A percentile compares a stretch with the other conserved stretches of the same genome.
Evolutionary conservation across 257 asterid genomes (phyloP).

Genomic region (Ocimum tenuiflorum): DNA sequence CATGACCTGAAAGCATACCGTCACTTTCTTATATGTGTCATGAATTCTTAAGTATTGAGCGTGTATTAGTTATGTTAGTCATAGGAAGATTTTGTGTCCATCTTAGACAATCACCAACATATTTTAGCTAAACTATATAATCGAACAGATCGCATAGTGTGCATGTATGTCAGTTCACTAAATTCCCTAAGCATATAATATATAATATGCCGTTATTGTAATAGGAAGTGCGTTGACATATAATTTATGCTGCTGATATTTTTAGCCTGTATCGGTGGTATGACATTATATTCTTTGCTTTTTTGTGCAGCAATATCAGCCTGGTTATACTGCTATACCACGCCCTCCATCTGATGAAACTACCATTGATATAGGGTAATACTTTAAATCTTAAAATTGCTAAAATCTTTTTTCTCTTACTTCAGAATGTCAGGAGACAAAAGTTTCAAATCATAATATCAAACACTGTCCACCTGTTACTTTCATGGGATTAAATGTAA

Average conservation of each 20-base stretch:
- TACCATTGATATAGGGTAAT: conserved; percentile 84
- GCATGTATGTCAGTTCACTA: not conserved
- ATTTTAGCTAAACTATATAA: no score
- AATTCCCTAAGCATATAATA: not conserved
- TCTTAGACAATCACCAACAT: no score
- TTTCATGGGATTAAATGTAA: not conserved
- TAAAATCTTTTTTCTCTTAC: not conserved
- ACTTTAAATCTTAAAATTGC: conserved; percentile 3
- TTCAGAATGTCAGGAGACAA: not conserved
- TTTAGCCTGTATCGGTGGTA: not conserved
- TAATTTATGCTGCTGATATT: not conserved
- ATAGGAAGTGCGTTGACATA: not conserved
- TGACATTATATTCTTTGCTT: not conserved
- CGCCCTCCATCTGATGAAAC: conserved; percentile 75
- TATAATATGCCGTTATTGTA: not conserved
- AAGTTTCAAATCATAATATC: not conserved
- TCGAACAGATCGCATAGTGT: not conserved
- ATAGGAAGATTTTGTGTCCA: not conserved
- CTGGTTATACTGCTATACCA: conserved; percentile 85
- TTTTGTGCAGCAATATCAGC: conserved; percentile 64
- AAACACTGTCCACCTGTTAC: not conserved
- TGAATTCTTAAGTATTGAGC: not conserved
- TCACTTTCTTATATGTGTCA: not conserved
- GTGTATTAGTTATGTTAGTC: not conserved
- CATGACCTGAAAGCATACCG: not conserved